Percentiles rank a stretch among this genome's conserved stretches.
phyloP scores from a whole-genome alignment of 345 rosid species.

The Ceriops zippeliana region DNA sequence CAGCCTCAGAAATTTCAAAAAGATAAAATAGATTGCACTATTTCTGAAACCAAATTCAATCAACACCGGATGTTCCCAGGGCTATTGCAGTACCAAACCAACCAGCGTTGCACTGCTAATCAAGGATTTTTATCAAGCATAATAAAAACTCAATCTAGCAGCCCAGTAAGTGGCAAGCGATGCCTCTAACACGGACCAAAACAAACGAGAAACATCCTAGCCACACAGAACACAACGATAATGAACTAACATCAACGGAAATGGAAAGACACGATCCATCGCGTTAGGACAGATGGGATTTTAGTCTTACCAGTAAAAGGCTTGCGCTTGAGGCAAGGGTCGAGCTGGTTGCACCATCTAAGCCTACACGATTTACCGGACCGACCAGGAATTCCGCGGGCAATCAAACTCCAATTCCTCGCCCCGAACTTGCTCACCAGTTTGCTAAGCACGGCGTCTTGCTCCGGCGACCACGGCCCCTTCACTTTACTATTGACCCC shows the following conservation, averaged over 20 bases:
- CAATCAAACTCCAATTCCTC: slow-evolving; percentile 82
- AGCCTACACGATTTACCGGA: slow-evolving; percentile 84
- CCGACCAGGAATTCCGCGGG: slow-evolving; percentile 71
- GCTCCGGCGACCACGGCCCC: slow-evolving; percentile 88
- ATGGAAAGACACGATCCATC: neutral
- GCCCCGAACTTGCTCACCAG: slow-evolving; percentile 64
- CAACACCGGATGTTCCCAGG: too few relatives aligned
- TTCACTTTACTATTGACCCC: slow-evolving; percentile 58
- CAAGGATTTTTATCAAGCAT: neutral
- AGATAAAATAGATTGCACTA: too few relatives aligned
- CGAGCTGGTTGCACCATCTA: slow-evolving; percentile 86
- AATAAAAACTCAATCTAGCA: neutral
- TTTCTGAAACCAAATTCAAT: too few relatives aligned
- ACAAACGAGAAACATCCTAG: neutral
- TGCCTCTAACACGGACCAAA: neutral
- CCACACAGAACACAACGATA: neutral
- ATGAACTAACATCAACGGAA: neutral
- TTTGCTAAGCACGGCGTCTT: slow-evolving; percentile 56
- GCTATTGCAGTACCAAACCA: too few relatives aligned
- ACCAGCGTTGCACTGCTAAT: neutral
- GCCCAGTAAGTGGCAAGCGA: neutral
- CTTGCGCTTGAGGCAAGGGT: slow-evolving; percentile 69
- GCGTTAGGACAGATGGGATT: too few relatives aligned
- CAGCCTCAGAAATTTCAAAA: too few relatives aligned
- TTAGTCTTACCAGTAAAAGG: slow-evolving; percentile 62